phyloP scores from a whole-genome alignment of 768 basidiomycete genomes.

The Crepidotus variabilis region DNA sequence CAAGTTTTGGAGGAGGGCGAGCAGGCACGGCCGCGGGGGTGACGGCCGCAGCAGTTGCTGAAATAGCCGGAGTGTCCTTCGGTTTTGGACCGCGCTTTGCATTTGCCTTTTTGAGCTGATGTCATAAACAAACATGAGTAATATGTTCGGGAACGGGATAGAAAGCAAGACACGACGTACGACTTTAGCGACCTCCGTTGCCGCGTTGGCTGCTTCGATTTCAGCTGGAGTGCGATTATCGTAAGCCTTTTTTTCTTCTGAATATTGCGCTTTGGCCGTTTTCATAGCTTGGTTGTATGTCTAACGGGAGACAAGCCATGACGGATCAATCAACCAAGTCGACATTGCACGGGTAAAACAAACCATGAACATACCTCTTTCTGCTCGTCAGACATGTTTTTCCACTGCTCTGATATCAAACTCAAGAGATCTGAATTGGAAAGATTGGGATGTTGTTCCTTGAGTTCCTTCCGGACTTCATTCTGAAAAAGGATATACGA shows the following conservation, averaged over 20 bases:
- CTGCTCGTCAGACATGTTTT: conserved; percentile 55
- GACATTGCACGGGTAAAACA: neutral
- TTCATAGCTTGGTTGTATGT: conserved; percentile 50
- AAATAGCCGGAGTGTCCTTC: conserved; percentile 13
- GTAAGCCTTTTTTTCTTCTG: conserved; percentile 61
- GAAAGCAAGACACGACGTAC: conserved; percentile 21
- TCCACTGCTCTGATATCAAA: conserved; percentile 76
- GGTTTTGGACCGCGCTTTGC: conserved; percentile 22
- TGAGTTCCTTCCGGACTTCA: conserved; percentile 73
- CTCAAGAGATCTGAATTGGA: conserved; percentile 69
- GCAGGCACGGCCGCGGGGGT: conserved; percentile 18
- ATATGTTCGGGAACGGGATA: conserved; percentile 3
- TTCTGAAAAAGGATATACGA: conserved; percentile 96
- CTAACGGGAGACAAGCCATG: conserved; percentile 26
- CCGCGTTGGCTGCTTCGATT: conserved; percentile 41
- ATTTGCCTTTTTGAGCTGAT: conserved; percentile 29
- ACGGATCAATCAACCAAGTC: neutral
- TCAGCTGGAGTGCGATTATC: conserved; percentile 51
- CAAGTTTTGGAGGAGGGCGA: conserved; percentile 20
- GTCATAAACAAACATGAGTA: conserved; percentile 8
- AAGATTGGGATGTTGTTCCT: conserved; percentile 58
- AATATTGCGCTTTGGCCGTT: conserved; percentile 61
- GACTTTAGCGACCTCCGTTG: conserved; percentile 35
- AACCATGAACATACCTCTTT: conserved; percentile 57
- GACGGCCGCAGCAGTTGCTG: conserved; percentile 3